Conservation (phyloP, 202 grass and related monocot genomes). For the Alloteropsis angusta region DNA sequence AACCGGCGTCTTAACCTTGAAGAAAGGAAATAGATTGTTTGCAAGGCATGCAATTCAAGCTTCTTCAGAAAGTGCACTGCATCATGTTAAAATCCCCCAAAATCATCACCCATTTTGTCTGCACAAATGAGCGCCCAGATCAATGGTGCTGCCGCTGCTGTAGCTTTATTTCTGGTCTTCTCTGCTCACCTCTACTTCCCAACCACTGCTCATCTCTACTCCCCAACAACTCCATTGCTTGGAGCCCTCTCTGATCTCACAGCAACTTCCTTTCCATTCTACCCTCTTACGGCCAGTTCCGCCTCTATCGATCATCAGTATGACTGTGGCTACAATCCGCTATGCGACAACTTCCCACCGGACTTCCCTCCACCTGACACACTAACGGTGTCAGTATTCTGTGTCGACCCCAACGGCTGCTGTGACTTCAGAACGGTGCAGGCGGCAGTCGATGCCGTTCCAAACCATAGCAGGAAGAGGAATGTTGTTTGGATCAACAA, state of each 20-base stretch:
- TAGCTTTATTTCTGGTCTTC: conserved; percentile 34
- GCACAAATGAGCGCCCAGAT: conserved; percentile 24
- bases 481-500: conserved; percentile 85
- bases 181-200: conserved; percentile 21
- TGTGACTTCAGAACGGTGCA: conserved; percentile 75
- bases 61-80: conserved; percentile 31
- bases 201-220: conserved; percentile 8
- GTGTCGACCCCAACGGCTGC: conserved; percentile 71
- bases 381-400: conserved; percentile 28
- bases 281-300: not conserved
- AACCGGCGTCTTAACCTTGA: conserved; percentile 38
- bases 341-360: conserved; percentile 63
- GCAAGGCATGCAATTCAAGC: conserved; percentile 57
- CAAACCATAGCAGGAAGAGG: conserved; percentile 39
- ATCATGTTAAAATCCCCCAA: conserved; percentile 23
- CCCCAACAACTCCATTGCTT: conserved; percentile 2
- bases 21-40: conserved; percentile 60
- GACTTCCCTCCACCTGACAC: conserved; percentile 52
- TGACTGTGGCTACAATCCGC: conserved; percentile 8
- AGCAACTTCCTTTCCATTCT: not conserved
- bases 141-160: not conserved
- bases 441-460: conserved; percentile 44
- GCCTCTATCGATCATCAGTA: not conserved
- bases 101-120: not conserved
- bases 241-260: conserved; percentile 12